Conservation (phyloP, 306 rosid species). For the Pterocarpus macrocarpus region DNA sequence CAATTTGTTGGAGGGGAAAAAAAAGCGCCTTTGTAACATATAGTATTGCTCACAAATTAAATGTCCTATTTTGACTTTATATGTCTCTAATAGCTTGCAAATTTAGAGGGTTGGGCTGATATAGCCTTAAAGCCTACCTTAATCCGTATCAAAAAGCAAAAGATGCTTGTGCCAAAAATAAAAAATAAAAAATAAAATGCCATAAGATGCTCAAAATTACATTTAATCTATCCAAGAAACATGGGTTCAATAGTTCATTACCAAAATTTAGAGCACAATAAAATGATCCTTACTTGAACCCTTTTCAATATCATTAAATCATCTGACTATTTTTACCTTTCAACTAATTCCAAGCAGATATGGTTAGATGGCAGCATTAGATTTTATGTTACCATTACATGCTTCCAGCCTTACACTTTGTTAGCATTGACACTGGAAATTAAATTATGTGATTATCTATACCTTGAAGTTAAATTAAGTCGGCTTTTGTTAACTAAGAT, state of each 20-base stretch:
- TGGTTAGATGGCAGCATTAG: too few species aligned
- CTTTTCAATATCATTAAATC: not conserved
- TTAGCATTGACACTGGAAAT: not conserved
- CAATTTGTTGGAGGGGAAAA: too few species aligned
- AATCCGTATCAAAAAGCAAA: too few species aligned
- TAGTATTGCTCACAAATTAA: not conserved
- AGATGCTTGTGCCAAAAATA: too few species aligned
- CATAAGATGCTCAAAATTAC: too few species aligned
- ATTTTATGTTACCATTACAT: not conserved
- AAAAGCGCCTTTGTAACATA: too few species aligned
- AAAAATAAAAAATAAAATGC: too few species aligned
- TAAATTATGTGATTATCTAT: not conserved
- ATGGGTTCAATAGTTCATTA: not conserved
- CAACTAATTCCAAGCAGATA: too few species aligned
- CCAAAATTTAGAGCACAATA: not conserved
- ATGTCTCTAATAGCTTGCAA: not conserved
- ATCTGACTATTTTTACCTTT: not conserved
- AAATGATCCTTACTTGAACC: not conserved
- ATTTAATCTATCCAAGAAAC: too few species aligned
- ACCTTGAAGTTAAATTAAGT: constrained; percentile 9
- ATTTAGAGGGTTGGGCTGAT: not conserved
- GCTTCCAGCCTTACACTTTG: not conserved
- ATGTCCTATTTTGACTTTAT: not conserved
- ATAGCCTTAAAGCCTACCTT: not conserved
- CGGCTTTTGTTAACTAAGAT: not conserved